A percentile compares a stretch with the other conserved stretches of the same genome.
Conservation (phyloP, 2,329 filamentous ascomycete genomes). For the Neonectria hederae region DNA sequence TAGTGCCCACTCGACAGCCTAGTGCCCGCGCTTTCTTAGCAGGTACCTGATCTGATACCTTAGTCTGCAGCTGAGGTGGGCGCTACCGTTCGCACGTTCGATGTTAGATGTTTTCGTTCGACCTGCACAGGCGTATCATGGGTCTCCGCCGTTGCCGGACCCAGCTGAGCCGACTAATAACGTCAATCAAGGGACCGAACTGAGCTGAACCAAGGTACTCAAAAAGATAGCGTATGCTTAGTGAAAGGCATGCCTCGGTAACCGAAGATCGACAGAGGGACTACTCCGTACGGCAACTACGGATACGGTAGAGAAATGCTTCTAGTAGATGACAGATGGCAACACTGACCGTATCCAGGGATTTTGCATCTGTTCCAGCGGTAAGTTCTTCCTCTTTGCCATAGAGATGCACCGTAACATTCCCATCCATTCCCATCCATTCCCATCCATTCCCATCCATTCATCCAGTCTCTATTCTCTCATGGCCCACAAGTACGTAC, state of each 20-base stretch:
- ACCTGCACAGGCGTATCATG: constrained; percentile 1
- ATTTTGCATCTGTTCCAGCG: not conserved
- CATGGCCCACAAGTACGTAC: not conserved
- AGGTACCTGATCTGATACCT: not conserved
- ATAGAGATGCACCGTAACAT: too few species aligned
- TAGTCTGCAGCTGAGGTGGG: not conserved
- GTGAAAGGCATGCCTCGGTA: not conserved
- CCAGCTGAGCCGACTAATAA: constrained; percentile 4
- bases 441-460: not conserved
- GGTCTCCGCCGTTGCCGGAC: constrained; percentile 17
- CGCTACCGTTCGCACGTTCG: constrained; percentile 14
- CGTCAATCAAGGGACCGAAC: too few species aligned
- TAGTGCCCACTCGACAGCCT: too few species aligned
- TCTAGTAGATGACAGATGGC: too few species aligned
- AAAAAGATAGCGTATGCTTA: too few species aligned
- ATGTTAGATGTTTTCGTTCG: constrained; percentile 19
- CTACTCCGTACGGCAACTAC: not conserved
- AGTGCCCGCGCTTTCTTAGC: too few species aligned
- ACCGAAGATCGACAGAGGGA: not conserved
- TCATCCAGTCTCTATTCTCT: constrained; percentile 8
- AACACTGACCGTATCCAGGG: not conserved
- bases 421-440: too few species aligned
- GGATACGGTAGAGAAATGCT: not conserved
- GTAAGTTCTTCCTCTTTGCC: too few species aligned
- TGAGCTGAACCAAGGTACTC: not conserved